Conservation (phyloP, 2,329 filamentous ascomycete genomes). For the Trichoderma lentiforme region DNA sequence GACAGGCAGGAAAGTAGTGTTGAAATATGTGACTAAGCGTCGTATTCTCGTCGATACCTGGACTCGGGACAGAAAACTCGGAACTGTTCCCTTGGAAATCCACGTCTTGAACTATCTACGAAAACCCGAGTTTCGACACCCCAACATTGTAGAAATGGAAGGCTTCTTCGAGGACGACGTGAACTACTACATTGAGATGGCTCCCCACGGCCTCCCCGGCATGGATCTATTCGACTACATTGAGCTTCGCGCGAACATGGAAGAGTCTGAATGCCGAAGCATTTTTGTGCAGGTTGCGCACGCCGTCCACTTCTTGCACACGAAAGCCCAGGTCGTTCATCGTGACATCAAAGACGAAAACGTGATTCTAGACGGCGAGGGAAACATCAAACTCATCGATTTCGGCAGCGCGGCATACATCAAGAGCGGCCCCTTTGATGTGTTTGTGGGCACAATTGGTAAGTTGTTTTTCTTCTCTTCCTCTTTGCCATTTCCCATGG, state of each 20-base stretch:
- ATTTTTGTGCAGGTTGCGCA: conserved; percentile 93
- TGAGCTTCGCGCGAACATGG: conserved; percentile 93
- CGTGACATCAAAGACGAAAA: conserved; percentile 99
- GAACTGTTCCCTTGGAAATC: conserved; percentile 94
- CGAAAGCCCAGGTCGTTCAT: conserved; percentile 86
- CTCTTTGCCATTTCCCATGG: too few species aligned
- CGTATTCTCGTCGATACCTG: conserved; percentile 97
- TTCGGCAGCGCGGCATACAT: conserved; percentile 98
- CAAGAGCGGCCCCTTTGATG: conserved; percentile 96
- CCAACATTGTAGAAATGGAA: conserved; percentile 70
- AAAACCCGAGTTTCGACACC: conserved; percentile 63
- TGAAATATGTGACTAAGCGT: conserved; percentile 97
- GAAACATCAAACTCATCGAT: conserved; percentile 94
- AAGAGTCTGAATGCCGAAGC: conserved; percentile 86
- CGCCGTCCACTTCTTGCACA: conserved; percentile 88
- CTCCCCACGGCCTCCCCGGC: conserved; percentile 87
- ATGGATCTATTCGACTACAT: conserved; percentile 99
- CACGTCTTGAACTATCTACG: conserved; percentile 93
- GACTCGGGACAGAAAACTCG: conserved; percentile 88
- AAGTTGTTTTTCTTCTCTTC: conserved; percentile 34
- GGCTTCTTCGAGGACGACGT: conserved; percentile 74
- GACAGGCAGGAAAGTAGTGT: conserved; percentile 77
- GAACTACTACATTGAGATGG: conserved; percentile 99
- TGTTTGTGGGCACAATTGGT: conserved; percentile 99
- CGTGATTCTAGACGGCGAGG: conserved; percentile 91